Percentiles rank a stretch among this genome's conserved stretches.
Evolutionary conservation across 148 eudicot species (phyloP).

Genomic region (Agrostemma githago): DNA sequence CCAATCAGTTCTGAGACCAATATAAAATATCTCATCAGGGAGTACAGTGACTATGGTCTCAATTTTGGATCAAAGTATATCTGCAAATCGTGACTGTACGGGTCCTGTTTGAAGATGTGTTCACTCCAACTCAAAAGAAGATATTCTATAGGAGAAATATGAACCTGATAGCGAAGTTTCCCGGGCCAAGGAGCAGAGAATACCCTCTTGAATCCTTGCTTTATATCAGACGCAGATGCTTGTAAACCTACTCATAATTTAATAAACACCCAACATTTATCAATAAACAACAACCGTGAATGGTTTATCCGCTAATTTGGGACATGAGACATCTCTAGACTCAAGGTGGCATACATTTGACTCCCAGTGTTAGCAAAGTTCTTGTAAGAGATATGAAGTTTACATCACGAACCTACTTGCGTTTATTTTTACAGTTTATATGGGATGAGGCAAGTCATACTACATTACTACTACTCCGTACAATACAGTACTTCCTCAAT

Average conservation of each 20-base stretch:
- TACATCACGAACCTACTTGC: background rate
- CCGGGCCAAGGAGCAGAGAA: conserved; percentile 92
- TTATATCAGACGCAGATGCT: conserved; percentile 64
- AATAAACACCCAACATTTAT: background rate
- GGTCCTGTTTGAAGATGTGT: background rate
- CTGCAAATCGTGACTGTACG: too few relatives aligned
- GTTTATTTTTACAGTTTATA: background rate
- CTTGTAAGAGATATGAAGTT: background rate
- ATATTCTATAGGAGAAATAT: background rate
- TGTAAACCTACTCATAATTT: conserved; percentile 46
- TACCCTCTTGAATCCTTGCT: conserved; percentile 95
- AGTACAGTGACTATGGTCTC: background rate
- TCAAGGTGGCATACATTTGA: background rate
- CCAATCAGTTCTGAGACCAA: background rate
- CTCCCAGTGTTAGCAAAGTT: background rate
- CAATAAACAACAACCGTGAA: background rate
- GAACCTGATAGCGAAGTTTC: conserved; percentile 93
- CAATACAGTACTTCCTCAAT: background rate
- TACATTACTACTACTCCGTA: too few relatives aligned
- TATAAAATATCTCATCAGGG: background rate
- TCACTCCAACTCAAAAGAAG: background rate
- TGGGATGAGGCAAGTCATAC: background rate
- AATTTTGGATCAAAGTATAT: background rate
- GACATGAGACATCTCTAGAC: background rate
- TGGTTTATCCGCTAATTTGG: background rate